Evolutionary conservation across 1,284 basidiomycete species (phyloP).

Genomic region (Cryptococcus hybrid): DNA sequence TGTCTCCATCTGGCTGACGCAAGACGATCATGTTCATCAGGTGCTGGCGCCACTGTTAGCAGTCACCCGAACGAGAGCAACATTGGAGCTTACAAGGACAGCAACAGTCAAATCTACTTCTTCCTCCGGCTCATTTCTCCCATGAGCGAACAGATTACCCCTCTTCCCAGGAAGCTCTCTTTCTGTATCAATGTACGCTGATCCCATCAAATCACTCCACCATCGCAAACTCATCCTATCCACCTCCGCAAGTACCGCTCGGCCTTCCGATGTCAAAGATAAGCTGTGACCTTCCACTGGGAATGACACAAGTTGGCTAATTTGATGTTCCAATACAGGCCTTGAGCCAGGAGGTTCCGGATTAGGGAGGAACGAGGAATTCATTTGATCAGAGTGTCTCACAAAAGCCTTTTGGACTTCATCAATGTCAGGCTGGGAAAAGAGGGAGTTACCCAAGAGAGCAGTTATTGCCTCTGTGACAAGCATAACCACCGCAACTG

Average conservation of each 20-base stretch:
- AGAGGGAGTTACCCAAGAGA: constrained; percentile 32
- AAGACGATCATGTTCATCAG: constrained; percentile 79
- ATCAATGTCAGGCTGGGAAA: constrained; percentile 13
- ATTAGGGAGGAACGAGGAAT: constrained; percentile 5
- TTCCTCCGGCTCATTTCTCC: constrained; percentile 32
- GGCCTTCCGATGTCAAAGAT: constrained; percentile 13
- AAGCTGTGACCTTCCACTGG: constrained; percentile 10
- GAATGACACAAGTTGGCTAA: constrained; percentile 18
- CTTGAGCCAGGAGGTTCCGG: constrained; percentile 6
- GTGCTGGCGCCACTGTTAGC: constrained; percentile 60
- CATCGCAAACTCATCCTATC: constrained; percentile 26
- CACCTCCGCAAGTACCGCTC: constrained; percentile 20
- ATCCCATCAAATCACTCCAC: constrained; percentile 41
- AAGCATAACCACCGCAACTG: constrained; percentile 31
- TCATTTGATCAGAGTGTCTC: constrained; percentile 8
- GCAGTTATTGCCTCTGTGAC: constrained; percentile 37
- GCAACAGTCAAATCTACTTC: constrained; percentile 42
- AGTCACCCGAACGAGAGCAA: background rate
- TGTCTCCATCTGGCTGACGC: constrained; percentile 67
- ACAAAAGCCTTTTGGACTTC: constrained; percentile 21
- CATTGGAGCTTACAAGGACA: constrained; percentile 27
- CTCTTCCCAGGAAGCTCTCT: constrained; percentile 4
- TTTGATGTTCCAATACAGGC: constrained; percentile 27
- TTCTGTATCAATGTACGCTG: constrained; percentile 9
- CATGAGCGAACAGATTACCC: constrained; percentile 25